Percentiles rank a stretch among this genome's conserved stretches.
Conservation (phyloP, 352 stramenopile genomes). For the Pythium guiyangense region DNA sequence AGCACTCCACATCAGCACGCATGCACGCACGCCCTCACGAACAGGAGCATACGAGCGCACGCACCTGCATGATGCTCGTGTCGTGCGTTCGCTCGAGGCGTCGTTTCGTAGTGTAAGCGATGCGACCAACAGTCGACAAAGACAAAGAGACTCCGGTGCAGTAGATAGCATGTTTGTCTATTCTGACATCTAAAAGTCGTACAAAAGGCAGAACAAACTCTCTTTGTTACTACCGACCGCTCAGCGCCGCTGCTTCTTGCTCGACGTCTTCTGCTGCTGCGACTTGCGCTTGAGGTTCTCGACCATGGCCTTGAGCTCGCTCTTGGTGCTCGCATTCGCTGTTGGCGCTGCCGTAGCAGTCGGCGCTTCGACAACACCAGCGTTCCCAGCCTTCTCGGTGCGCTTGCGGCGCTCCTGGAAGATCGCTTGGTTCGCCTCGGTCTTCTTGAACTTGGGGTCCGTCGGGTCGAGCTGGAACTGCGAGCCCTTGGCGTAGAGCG, state of each 20-base stretch:
- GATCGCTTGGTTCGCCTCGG: slow-evolving; percentile 73
- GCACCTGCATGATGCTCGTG: slow-evolving; percentile 1
- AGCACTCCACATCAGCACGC: too few relatives aligned
- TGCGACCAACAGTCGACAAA: not conserved
- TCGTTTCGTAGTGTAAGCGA: not conserved
- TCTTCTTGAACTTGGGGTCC: slow-evolving; percentile 81
- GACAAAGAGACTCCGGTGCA: too few relatives aligned
- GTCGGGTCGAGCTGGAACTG: slow-evolving; percentile 83
- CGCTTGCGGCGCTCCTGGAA: slow-evolving; percentile 75
- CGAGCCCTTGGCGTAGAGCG: slow-evolving; percentile 70
- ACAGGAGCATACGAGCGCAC: not conserved
- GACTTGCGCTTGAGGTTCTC: slow-evolving; percentile 84
- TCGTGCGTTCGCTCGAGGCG: not conserved
- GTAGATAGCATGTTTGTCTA: too few relatives aligned
- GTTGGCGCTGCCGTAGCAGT: not conserved
- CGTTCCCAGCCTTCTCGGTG: slow-evolving; percentile 27
- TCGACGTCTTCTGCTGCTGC: slow-evolving; percentile 37
- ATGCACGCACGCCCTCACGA: not conserved
- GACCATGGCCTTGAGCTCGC: slow-evolving; percentile 62
- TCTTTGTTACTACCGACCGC: not conserved
- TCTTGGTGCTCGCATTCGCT: slow-evolving; percentile 18
- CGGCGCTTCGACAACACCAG: not conserved
- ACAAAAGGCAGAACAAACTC: not conserved
- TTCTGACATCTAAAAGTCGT: too few relatives aligned
- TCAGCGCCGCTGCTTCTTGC: slow-evolving; percentile 47